A percentile compares a stretch with the other conserved stretches of the same genome.
phyloP scores from a whole-genome alignment of 192 early-diverging fungal species.

The Coemansia sp. region DNA sequence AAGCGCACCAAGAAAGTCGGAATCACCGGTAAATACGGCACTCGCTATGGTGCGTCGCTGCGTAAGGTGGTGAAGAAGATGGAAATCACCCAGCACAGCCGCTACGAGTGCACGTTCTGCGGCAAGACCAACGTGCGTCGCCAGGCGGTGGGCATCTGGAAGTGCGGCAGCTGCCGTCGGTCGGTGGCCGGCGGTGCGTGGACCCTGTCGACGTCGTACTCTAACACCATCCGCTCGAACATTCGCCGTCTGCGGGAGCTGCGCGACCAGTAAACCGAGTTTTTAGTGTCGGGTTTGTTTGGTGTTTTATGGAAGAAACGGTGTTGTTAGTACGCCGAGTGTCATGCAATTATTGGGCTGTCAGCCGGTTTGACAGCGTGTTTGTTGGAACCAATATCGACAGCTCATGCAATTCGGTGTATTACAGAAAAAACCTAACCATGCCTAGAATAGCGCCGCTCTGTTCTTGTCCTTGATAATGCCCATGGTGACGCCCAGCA shows the following conservation, averaged over 20 bases:
- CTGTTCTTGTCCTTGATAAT: conserved; percentile 24
- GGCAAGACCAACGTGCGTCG: conserved; percentile 97
- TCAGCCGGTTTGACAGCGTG: too few species aligned
- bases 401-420: background rate
- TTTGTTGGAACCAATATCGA: too few species aligned
- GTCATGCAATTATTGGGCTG: too few species aligned
- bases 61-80: conserved; percentile 98
- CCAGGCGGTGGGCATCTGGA: conserved; percentile 97
- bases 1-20: conserved; percentile 99
- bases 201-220: conserved; percentile 80
- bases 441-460: too few species aligned
- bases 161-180: conserved; percentile 95
- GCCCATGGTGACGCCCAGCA: conserved; percentile 19
- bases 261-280: conserved; percentile 85
- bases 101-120: conserved; percentile 99
- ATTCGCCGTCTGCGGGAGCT: conserved; percentile 97
- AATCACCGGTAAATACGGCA: conserved; percentile 99
- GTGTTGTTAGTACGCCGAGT: too few species aligned
- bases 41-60: conserved; percentile 99
- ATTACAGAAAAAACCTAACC: too few species aligned
- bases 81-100: conserved; percentile 99
- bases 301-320: too few species aligned
- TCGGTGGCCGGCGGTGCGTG: conserved; percentile 95
- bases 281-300: too few species aligned
- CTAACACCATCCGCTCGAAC: conserved; percentile 86